Base-by-base conservation (phyloP, 352 stramenopile species). In the Pythium brachiatum region DNA sequence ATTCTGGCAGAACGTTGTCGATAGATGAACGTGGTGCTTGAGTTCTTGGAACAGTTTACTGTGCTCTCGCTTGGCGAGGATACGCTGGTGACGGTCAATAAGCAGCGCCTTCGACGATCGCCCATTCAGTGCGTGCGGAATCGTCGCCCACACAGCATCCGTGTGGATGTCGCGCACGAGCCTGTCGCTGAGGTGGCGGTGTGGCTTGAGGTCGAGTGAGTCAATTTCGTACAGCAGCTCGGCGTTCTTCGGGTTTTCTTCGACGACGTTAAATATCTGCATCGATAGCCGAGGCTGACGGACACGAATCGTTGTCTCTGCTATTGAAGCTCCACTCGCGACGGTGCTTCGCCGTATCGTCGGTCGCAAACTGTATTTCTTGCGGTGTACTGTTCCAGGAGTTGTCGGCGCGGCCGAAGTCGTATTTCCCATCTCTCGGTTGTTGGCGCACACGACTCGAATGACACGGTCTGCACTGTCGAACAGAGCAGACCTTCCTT, bases 131-230 rank as follows among this genome's bases (percentile, higher is more conserved):
- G 56, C 62, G 11, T 43, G 39, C 1, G 62, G 62, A n/a, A 69
- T 69, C 12, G 62, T 64, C 13, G 56, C 62, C 55, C 62, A 64
- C 18, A 69, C 56, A 2, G 43, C 62, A 31, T 69, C 62, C 5
- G 62, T 64, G 4, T 41, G 48, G 31, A 57, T 52, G 27, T 61
- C 55, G 2, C 41, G 29, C 7, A 26, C 23, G 11, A 57, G 8
- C 11, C 34, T 16, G 1, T 57, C 31, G 29, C 55, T 60, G 9
- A 69, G 25, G 29, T 7, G 23, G 7, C 32, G 44, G 41, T 57
- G 36, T 1, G 57, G 5, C 41, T 56, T 60, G 1, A 69, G n/a
- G 21, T 64, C 48, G n/a, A 69, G 55, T 15, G 48, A 20, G 23
- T 53, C 51, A 16, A 69, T 53, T 25, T 69, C 55, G n/a, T 51